Percentiles rank a stretch among this genome's conserved stretches.
Evolutionary conservation across 768 basidiomycete species (phyloP).

Genomic region (Megacollybia marginata): DNA sequence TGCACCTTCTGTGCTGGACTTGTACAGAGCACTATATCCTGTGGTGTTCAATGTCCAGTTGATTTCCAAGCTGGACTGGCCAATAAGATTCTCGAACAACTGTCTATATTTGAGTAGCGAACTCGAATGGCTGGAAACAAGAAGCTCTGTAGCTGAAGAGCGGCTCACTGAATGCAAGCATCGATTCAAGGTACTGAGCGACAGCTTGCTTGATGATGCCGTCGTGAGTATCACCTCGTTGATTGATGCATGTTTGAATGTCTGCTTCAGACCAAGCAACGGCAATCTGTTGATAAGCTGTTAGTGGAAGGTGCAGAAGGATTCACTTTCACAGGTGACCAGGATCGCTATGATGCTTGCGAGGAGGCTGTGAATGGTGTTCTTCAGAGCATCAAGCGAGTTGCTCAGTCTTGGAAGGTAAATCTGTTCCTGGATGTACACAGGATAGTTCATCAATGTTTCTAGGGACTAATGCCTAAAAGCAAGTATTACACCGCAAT

Average conservation of each 20-base stretch:
- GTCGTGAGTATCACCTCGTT: slow-evolving; percentile 41
- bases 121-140: slow-evolving; percentile 33
- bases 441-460: not conserved
- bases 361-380: slow-evolving; percentile 60
- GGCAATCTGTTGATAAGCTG: slow-evolving; percentile 32
- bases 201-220: slow-evolving; percentile 65
- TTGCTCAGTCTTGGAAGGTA: slow-evolving; percentile 72
- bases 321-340: slow-evolving; percentile 62
- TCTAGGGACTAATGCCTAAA: slow-evolving; percentile 60
- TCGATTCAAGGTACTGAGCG: slow-evolving; percentile 46
- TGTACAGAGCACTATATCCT: slow-evolving; percentile 77
- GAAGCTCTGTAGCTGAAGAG: slow-evolving; percentile 26
- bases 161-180: slow-evolving; percentile 44
- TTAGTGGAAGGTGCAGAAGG: slow-evolving; percentile 50
- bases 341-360: slow-evolving; percentile 70
- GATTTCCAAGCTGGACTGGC: slow-evolving; percentile 37
- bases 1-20: slow-evolving; percentile 61
- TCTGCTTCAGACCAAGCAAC: slow-evolving; percentile 28
- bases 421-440: slow-evolving; percentile 7
- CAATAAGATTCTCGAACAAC: slow-evolving; percentile 80
- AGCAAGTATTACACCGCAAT: slow-evolving; percentile 66
- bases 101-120: slow-evolving; percentile 59
- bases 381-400: slow-evolving; percentile 52
- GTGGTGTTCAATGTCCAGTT: slow-evolving; percentile 45
- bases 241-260: slow-evolving; percentile 2